Evolutionary conservation across 805 yeast species (phyloP).

Genomic region (Wickerhamomyces canadensis): DNA sequence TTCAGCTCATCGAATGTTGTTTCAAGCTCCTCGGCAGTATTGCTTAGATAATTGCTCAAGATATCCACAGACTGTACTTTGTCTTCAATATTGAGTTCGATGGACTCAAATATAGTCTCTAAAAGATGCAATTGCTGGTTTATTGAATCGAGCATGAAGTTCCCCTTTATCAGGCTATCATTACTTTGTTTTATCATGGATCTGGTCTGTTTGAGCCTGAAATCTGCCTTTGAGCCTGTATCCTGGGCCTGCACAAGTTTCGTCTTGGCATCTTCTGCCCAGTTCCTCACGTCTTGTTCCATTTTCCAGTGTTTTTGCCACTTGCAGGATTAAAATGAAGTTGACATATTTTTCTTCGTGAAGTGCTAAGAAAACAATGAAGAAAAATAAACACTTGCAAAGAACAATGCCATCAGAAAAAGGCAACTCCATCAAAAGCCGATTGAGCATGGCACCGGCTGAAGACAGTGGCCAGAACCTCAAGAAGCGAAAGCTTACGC

Average conservation of each 20-base stretch:
- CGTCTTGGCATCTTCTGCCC: conserved; percentile 43
- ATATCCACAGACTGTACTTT: conserved; percentile 20
- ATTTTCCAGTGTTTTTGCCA: not conserved
- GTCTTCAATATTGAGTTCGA: conserved; percentile 24
- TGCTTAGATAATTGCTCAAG: conserved; percentile 18
- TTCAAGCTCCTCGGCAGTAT: conserved; percentile 30
- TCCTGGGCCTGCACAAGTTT: conserved; percentile 44
- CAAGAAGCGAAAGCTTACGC: conserved; percentile 2
- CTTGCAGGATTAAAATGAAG: no score
- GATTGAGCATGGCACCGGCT: not conserved
- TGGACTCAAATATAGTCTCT: conserved; percentile 27
- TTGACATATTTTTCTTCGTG: no score
- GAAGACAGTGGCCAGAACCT: not conserved
- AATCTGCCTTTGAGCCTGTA: conserved; percentile 46
- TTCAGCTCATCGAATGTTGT: conserved; percentile 29
- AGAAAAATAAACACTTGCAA: no score
- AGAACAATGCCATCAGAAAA: no score
- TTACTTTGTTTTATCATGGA: conserved; percentile 36
- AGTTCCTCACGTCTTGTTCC: conserved; percentile 16
- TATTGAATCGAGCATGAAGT: conserved; percentile 40
- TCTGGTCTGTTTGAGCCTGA: conserved; percentile 30
- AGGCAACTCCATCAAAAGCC: no score
- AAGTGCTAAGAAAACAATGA: no score
- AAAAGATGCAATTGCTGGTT: conserved; percentile 42
- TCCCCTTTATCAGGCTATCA: conserved; percentile 35